Conservation (phyloP, 495 filamentous ascomycete genomes). For the Symbiotaphrina buchneri region DNA sequence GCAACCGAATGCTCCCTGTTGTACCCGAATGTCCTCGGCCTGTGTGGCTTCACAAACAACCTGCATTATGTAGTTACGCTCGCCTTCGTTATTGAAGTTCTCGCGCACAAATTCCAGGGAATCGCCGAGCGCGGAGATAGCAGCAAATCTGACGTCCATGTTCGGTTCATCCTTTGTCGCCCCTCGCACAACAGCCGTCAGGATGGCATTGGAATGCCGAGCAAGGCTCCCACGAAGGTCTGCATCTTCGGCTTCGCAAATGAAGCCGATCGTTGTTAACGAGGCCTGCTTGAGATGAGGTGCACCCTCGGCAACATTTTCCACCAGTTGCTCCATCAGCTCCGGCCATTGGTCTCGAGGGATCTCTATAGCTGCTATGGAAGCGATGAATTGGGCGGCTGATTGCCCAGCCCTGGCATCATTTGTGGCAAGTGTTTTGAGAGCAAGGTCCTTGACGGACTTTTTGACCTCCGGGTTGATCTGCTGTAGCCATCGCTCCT, state of each 20-base stretch:
- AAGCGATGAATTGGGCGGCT: constrained; percentile 82
- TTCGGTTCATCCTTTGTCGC: constrained; percentile 89
- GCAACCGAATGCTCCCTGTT: constrained; percentile 88
- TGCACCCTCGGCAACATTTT: constrained; percentile 70
- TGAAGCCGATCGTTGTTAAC: constrained; percentile 83
- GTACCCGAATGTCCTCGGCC: constrained; percentile 67
- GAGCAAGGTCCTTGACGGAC: constrained; percentile 66
- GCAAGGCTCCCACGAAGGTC: constrained; percentile 66
- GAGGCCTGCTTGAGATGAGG: constrained; percentile 85
- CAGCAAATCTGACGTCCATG: constrained; percentile 69
- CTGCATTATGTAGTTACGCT: constrained; percentile 99
- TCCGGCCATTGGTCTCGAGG: constrained; percentile 91
- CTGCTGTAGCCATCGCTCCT: constrained; percentile 72
- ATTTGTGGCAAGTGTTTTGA: constrained; percentile 58
- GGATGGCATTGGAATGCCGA: constrained; percentile 83
- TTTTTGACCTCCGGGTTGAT: constrained; percentile 57
- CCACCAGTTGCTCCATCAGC: constrained; percentile 67
- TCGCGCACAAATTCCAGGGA: constrained; percentile 94
- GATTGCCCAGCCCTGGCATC: constrained; percentile 68
- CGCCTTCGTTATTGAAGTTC: constrained; percentile 97
- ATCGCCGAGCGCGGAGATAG: constrained; percentile 83
- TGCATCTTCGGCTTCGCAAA: constrained; percentile 83
- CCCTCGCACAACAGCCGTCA: constrained; percentile 93
- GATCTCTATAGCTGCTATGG: constrained; percentile 85
- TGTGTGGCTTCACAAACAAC: constrained; percentile 98